phyloP scores from a whole-genome alignment of 768 basidiomycete species.

The Suillus americanus region DNA sequence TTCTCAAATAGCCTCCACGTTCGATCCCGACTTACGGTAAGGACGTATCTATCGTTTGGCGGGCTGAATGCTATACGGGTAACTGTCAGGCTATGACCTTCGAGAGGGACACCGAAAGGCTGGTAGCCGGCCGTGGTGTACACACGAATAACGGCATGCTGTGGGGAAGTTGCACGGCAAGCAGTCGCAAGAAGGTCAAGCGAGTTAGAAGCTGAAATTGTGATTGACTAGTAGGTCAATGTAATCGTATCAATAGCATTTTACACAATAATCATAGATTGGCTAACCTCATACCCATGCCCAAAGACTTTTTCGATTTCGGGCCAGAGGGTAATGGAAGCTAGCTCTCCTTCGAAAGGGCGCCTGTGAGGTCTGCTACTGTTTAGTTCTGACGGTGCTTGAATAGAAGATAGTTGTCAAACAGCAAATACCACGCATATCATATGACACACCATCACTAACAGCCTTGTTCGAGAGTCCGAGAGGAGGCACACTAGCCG shows the following conservation, averaged over 20 bases:
- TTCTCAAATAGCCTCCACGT: conserved; percentile 83
- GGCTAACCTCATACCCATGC: conserved; percentile 90
- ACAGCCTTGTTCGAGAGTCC: conserved; percentile 93
- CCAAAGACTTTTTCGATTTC: conserved; percentile 97
- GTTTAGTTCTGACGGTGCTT: conserved; percentile 20
- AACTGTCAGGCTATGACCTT: conserved; percentile 86
- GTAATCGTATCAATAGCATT: neutral
- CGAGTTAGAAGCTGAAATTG: conserved; percentile 72
- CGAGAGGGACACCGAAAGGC: conserved; percentile 66
- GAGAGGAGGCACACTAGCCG: conserved; percentile 89
- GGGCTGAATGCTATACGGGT: conserved; percentile 85
- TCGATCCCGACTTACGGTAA: conserved; percentile 90
- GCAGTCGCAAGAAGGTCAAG: conserved; percentile 79
- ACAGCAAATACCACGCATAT: neutral
- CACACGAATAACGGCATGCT: conserved; percentile 88
- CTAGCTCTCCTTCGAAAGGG: conserved; percentile 92
- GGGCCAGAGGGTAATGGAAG: conserved; percentile 89
- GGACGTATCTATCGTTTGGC: conserved; percentile 70
- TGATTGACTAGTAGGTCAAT: conserved; percentile 65
- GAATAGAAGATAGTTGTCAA: conserved; percentile 3
- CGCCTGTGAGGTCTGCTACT: conserved; percentile 29
- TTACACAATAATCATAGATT: neutral
- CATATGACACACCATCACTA: conserved; percentile 52
- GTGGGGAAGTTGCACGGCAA: conserved; percentile 83
- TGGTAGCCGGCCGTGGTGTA: conserved; percentile 74